phyloP scores from a whole-genome alignment of 2,329 filamentous ascomycete genomes.

The Fonsecaea nubica region DNA sequence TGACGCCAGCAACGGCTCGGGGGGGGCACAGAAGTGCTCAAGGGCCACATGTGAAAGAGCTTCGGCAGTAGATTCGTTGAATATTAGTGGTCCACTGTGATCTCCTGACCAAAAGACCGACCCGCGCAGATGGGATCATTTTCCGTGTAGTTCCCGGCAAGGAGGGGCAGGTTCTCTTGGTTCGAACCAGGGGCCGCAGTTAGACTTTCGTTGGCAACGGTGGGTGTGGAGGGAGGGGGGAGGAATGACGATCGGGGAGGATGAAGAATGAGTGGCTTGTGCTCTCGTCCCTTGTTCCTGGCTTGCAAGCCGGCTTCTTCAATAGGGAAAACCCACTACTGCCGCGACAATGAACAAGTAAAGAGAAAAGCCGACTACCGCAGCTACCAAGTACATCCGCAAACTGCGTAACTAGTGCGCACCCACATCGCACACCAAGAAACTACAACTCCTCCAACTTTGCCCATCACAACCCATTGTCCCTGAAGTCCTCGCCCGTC shows the following conservation, averaged over 20 bases:
- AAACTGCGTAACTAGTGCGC: slow-evolving; percentile 1
- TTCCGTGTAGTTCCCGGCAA: neutral
- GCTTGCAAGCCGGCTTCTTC: neutral
- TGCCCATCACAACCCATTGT: neutral
- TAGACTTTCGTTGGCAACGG: neutral
- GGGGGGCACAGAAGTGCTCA: no score
- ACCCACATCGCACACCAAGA: slow-evolving; percentile 6
- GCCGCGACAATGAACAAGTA: no score
- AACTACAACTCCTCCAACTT: neutral
- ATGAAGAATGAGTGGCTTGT: neutral
- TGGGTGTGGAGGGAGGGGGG: neutral
- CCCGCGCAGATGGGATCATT: neutral
- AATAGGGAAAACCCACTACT: neutral
- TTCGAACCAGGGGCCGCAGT: neutral
- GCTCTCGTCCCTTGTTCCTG: slow-evolving; percentile 2
- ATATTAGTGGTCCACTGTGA: neutral
- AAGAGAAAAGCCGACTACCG: neutral
- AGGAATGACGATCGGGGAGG: neutral
- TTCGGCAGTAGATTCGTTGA: neutral
- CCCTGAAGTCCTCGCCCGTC: neutral
- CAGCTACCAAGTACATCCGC: neutral
- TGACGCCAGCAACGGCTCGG: neutral
- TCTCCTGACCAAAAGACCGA: neutral
- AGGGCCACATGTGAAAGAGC: neutral
- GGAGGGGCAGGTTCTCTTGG: neutral